A percentile compares a stretch with the other conserved stretches of the same genome.
Conservation (phyloP, 148 eudicot genomes). For the Mesembryanthemum crystallinum region DNA sequence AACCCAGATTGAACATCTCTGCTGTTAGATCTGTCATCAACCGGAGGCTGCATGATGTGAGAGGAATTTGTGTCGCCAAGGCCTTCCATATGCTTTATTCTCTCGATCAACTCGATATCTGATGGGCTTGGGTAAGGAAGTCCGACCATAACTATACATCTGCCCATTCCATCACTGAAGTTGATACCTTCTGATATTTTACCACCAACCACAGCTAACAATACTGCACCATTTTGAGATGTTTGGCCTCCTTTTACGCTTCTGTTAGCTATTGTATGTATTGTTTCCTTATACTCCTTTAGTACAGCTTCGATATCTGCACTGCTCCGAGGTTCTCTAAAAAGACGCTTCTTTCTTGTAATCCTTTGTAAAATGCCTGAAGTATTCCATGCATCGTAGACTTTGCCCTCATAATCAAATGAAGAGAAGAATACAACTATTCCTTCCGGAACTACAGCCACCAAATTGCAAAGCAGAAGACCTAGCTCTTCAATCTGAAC, state of each 20-base stretch:
- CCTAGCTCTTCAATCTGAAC: slow-evolving; percentile 87
- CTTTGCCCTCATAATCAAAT: slow-evolving; percentile 76
- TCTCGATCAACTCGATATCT: slow-evolving; percentile 76
- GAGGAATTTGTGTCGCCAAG: slow-evolving; percentile 35
- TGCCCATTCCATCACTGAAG: slow-evolving; percentile 92
- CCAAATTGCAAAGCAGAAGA: slow-evolving; percentile 76
- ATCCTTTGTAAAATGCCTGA: slow-evolving; percentile 79
- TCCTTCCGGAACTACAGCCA: slow-evolving; percentile 77
- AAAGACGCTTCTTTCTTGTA: slow-evolving; percentile 61
- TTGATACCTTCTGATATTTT: slow-evolving; percentile 97
- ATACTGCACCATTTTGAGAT: slow-evolving; percentile 67
- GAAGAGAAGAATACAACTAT: slow-evolving; percentile 89
- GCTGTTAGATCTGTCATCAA: slow-evolving; percentile 20
- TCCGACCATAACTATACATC: slow-evolving; percentile 94
- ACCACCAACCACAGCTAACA: slow-evolving; percentile 93
- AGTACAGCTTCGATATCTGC: slow-evolving; percentile 69
- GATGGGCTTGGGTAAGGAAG: slow-evolving; percentile 95
- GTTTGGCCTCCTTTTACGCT: slow-evolving; percentile 25
- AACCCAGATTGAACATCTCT: slow-evolving; percentile 62
- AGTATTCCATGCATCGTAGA: slow-evolving; percentile 76
- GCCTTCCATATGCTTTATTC: slow-evolving; percentile 88
- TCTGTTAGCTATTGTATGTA: slow-evolving; percentile 35
- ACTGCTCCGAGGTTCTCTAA: slow-evolving; percentile 84
- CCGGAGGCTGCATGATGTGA: slow-evolving; percentile 20
- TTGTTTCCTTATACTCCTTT: slow-evolving; percentile 70